phyloP scores from a whole-genome alignment of 495 filamentous ascomycete genomes.

The Immersiella caudata region DNA sequence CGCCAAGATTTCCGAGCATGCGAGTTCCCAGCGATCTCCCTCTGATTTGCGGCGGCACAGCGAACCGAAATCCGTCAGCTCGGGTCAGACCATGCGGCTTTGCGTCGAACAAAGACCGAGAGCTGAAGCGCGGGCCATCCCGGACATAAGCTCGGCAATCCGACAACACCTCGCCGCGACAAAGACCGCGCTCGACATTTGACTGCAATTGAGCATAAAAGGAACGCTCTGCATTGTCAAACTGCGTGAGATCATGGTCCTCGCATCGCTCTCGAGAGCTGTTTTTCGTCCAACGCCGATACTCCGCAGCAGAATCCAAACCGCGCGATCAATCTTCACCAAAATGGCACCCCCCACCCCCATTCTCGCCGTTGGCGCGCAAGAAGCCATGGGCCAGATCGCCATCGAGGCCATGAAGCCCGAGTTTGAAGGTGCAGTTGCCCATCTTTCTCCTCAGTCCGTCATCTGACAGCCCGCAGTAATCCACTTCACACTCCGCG shows the following conservation, averaged over 20 bases:
- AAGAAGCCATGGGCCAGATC: neutral
- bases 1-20: too few species aligned
- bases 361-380: conserved; percentile 1
- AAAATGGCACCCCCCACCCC: neutral
- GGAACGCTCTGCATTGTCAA: neutral
- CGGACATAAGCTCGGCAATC: neutral
- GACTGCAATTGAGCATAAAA: neutral
- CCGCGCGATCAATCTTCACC: neutral
- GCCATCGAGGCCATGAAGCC: conserved; percentile 1
- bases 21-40: too few species aligned
- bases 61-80: too few species aligned
- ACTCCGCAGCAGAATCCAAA: neutral
- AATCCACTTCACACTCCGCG: conserved; percentile 1
- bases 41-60: too few species aligned
- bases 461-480: neutral
- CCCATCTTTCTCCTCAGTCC: neutral
- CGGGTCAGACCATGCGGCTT: too few species aligned
- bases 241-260: neutral
- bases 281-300: neutral
- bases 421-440: conserved; percentile 3
- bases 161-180: neutral
- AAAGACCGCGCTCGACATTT: neutral
- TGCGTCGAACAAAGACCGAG: too few species aligned
- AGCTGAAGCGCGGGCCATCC: too few species aligned
- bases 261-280: neutral